Percentiles rank a stretch among this genome's conserved stretches.
Conservation (phyloP, 352 stramenopile species). For the Phytophthora syringae region DNA sequence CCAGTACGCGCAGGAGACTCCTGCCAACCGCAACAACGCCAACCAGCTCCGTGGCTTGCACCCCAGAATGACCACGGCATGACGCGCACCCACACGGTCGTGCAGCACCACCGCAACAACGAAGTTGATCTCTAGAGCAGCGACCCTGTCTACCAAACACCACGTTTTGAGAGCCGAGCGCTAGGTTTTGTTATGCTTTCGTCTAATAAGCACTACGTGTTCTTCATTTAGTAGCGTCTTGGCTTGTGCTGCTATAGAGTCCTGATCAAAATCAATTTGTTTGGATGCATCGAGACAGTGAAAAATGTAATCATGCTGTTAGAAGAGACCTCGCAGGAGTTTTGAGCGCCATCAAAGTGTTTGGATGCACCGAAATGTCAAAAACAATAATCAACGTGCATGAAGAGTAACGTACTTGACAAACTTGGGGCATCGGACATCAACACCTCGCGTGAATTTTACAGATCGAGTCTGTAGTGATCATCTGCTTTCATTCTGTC, state of each 20-base stretch:
- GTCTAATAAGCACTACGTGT: constrained; percentile 37
- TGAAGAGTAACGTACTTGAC: not conserved
- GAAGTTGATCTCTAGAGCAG: constrained; percentile 50
- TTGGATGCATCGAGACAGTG: constrained; percentile 24
- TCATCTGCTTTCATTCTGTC: constrained; percentile 7
- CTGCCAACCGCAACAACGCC: constrained; percentile 24
- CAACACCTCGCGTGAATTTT: constrained; percentile 3
- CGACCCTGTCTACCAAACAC: constrained; percentile 13
- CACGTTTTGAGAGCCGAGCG: constrained; percentile 29
- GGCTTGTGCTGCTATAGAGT: not conserved
- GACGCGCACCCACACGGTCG: constrained; percentile 32
- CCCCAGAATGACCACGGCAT: constrained; percentile 30
- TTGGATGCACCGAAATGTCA: constrained; percentile 12
- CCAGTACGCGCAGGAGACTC: constrained; percentile 39
- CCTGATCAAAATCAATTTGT: constrained; percentile 18
- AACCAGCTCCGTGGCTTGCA: constrained; percentile 32
- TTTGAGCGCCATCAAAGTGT: constrained; percentile 11
- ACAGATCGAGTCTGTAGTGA: not conserved
- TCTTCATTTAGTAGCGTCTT: constrained; percentile 27
- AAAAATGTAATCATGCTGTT: no score
- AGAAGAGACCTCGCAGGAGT: not conserved
- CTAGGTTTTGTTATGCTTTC: constrained; percentile 39
- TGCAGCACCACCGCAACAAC: constrained; percentile 49
- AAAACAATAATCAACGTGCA: not conserved
- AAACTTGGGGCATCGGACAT: no score